Evolutionary conservation across 176 grass and related monocot species (phyloP).

Genomic region (Oryza longistaminata): DNA sequence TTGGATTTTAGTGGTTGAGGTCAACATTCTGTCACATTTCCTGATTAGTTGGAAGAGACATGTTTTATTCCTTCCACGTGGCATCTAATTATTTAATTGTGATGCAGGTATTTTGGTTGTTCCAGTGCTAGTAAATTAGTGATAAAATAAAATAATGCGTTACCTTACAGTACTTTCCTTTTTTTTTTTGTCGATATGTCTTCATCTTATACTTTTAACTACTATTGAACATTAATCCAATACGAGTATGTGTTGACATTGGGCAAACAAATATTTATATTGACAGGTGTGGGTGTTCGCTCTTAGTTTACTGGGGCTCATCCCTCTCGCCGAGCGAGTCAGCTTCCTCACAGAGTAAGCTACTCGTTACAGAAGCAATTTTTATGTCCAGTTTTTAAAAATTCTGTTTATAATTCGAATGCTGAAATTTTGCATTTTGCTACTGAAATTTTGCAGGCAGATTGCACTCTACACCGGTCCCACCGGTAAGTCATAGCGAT

Average conservation of each 20-base stretch:
- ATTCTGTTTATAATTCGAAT: neutral
- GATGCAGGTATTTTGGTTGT: neutral
- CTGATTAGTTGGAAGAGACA: neutral
- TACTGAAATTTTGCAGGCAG: constrained; percentile 53
- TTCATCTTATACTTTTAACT: neutral
- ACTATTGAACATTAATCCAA: neutral
- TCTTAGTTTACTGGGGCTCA: constrained; percentile 70
- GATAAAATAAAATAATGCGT: neutral
- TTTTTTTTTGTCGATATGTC: neutral
- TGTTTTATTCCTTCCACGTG: neutral
- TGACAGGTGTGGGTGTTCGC: constrained; percentile 84
- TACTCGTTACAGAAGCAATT: neutral
- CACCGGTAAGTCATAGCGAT: constrained; percentile 53
- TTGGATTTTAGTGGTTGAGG: neutral
- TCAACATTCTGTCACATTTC: neutral
- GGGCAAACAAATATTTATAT: neutral
- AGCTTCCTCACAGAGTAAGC: constrained; percentile 98
- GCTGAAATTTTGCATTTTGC: neutral
- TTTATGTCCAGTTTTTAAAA: neutral
- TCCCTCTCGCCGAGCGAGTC: constrained; percentile 87
- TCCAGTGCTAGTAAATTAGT: neutral
- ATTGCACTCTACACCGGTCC: constrained; percentile 80
- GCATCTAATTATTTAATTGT: neutral
- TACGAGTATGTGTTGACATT: neutral
- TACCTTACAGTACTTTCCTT: neutral